Base-by-base conservation (phyloP, 2,329 filamentous ascomycete genomes). In the Phialocephala sp. region DNA sequence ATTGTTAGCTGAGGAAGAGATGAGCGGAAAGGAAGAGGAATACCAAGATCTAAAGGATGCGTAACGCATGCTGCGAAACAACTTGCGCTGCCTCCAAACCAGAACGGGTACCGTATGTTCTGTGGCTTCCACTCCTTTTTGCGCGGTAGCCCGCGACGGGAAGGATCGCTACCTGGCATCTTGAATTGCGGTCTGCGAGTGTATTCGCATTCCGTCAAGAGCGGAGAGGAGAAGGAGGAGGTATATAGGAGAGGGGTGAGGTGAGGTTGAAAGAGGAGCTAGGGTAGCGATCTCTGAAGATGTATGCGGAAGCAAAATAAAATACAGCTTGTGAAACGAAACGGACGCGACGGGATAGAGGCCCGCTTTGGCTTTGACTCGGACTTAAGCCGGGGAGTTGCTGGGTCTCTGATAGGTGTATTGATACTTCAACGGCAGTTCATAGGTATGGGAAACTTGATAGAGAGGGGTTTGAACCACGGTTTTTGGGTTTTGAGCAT, bases 21-120 rank as follows among this genome's bases (percentile, higher is more conserved):
- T n/a, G 3, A 8, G 4, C 12, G 27, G 24, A 35, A 14, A 2
- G 24, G 22, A 54, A 12, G 12, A 22, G 67, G 82, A 90, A 79
- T 85, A 96, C 93, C 87, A 70, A 97, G 84, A 85, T 97, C 94
- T 76, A 98, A 83, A 59, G 94, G 94, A 84, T 98, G 94, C 36
- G 94, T 98, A 58, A 97, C 91, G 72, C 89, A 90, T 54, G 94
- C 94, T 43, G 94, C 94, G 83, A 95, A 90, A 77, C 92, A 96
- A 76, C 92, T 95, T 59, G 94, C 93, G 77, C 92, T 97, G 63
- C 95, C 95, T 69, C 95, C 95, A 78, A 99, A 98, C 95, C 94
- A 98, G 80, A 94, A 94, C 11, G 91, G 91, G 80, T 94, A 94
- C 36, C 74, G 70, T 24, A 81, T 63, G 57, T 73, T 65, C 75